These are phyloP conservation scores for Digitaria exilis DNA, from an alignment of 202 grass and related monocot genomes.

Conservation along the genomic window DNA sequence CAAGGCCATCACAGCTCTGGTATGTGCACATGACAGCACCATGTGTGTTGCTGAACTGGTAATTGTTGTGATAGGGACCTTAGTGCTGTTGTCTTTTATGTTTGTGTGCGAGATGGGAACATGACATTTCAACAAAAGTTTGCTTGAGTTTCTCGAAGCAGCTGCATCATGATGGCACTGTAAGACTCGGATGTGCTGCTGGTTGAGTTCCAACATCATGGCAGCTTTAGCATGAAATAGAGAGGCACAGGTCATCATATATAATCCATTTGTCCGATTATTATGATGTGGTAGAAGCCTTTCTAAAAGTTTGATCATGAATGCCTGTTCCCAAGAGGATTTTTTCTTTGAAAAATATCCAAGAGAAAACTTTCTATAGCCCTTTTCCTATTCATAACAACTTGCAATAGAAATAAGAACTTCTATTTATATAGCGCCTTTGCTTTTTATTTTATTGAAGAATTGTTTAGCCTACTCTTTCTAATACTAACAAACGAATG, in stretches of 20 bases:
- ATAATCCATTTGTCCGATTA: not conserved
- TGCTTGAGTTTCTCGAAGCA: not conserved
- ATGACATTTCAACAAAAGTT: not conserved
- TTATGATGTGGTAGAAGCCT: not conserved
- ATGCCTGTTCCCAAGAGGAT: not conserved
- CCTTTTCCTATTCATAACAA: not conserved
- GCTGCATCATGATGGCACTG: conserved; percentile 32
- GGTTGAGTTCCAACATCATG: conserved; percentile 8
- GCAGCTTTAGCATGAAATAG: conserved; percentile 8
- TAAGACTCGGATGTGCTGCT: not conserved
- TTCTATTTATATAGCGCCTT: too few species aligned
- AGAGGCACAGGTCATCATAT: not conserved
- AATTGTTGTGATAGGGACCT: not conserved
- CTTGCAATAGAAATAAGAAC: too few species aligned
- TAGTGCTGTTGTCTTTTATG: not conserved
- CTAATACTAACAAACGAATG: not conserved
- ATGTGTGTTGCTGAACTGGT: not conserved
- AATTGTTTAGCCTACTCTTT: not conserved
- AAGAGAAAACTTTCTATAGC: not conserved
- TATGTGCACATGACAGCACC: conserved; percentile 17
- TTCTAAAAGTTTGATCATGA: conserved; percentile 2
- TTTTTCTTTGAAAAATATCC: not conserved
- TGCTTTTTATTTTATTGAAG: too few species aligned
- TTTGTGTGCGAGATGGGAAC: not conserved
- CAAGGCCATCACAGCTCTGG: conserved; percentile 30